Percentiles rank a stretch among this genome's conserved stretches.
phyloP scores from a whole-genome alignment of 805 yeast genomes.

The Metschnikowia cerradonensis region DNA sequence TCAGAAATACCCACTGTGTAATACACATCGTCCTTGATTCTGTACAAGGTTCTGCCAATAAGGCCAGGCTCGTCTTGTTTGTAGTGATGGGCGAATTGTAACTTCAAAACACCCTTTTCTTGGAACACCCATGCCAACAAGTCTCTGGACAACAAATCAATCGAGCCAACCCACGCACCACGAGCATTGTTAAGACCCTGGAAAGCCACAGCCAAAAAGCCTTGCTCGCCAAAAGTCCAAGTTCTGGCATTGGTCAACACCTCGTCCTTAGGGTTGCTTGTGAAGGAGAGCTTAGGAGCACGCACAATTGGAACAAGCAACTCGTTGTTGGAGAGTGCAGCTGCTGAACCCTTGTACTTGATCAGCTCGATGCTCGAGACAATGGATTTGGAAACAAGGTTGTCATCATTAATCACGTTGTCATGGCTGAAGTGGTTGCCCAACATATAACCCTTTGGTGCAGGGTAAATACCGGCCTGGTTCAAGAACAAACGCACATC shows the following conservation, averaged over 20 bases:
- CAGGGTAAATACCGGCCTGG: constrained; percentile 79
- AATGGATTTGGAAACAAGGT: constrained; percentile 24
- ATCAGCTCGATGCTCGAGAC: constrained; percentile 13
- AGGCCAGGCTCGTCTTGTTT: constrained; percentile 46
- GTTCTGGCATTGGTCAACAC: constrained; percentile 44
- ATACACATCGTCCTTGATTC: constrained; percentile 66
- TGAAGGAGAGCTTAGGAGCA: constrained; percentile 63
- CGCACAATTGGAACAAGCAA: constrained; percentile 64
- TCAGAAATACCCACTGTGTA: constrained; percentile 51
- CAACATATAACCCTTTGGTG: constrained; percentile 66
- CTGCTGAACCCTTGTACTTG: constrained; percentile 53
- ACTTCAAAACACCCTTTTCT: constrained; percentile 58
- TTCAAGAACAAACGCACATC: constrained; percentile 59
- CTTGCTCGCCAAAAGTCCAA: constrained; percentile 83
- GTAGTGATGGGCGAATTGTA: constrained; percentile 51
- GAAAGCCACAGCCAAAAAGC: constrained; percentile 66
- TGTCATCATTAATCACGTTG: constrained; percentile 29
- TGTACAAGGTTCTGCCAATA: constrained; percentile 43
- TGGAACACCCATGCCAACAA: constrained; percentile 67
- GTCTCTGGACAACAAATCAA: constrained; percentile 41
- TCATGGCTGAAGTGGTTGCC: constrained; percentile 58
- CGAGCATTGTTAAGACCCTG: constrained; percentile 81
- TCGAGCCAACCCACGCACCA: constrained; percentile 75
- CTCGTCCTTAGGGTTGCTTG: constrained; percentile 42
- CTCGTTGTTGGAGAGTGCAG: constrained; percentile 66